Evolutionary conservation across 1,284 basidiomycete species (phyloP).

Genomic region (Rhodotorula glutinis): DNA sequence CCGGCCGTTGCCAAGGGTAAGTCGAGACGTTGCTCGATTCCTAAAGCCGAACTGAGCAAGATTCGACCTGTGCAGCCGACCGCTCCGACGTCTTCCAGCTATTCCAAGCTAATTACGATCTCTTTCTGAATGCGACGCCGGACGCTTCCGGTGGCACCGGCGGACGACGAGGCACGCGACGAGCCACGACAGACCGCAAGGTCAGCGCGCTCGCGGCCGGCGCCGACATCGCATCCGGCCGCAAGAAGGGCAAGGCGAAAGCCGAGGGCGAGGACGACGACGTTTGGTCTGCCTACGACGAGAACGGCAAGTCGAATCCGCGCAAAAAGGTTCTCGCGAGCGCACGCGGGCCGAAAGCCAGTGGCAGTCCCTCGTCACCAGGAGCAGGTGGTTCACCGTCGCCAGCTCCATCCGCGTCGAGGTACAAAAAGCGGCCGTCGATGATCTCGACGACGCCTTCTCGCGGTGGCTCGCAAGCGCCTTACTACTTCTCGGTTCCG

Average conservation of each 20-base stretch:
- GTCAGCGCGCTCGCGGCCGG: slow-evolving; percentile 47
- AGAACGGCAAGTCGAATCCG: neutral
- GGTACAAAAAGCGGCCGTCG: slow-evolving; percentile 17
- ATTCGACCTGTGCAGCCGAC: too few species aligned
- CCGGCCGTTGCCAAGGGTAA: slow-evolving; percentile 65
- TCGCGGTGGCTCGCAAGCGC: slow-evolving; percentile 4
- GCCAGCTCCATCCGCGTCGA: slow-evolving; percentile 11
- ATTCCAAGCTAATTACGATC: slow-evolving; percentile 60
- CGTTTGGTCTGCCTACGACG: neutral
- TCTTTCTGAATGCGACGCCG: slow-evolving; percentile 49
- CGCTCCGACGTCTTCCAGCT: slow-evolving; percentile 64
- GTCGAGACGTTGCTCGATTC: neutral
- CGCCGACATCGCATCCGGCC: neutral
- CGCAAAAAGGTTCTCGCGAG: slow-evolving; percentile 4
- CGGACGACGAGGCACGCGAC: slow-evolving; percentile 62
- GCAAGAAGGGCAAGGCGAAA: slow-evolving; percentile 23
- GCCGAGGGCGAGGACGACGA: slow-evolving; percentile 28
- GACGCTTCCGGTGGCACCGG: neutral
- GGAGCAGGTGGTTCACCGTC: neutral
- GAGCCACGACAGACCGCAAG: slow-evolving; percentile 58
- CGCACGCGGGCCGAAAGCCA: slow-evolving; percentile 12
- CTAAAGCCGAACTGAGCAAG: neutral
- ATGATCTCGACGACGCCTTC: slow-evolving; percentile 7
- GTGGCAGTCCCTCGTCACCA: slow-evolving; percentile 11
- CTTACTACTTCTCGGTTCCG: slow-evolving; percentile 17